A percentile compares a stretch with the other conserved stretches of the same genome.
These are phyloP conservation scores for Sanguinoderma infundibulare DNA, from an alignment of 1,284 basidiomycete species.

Conservation along the genomic window DNA sequence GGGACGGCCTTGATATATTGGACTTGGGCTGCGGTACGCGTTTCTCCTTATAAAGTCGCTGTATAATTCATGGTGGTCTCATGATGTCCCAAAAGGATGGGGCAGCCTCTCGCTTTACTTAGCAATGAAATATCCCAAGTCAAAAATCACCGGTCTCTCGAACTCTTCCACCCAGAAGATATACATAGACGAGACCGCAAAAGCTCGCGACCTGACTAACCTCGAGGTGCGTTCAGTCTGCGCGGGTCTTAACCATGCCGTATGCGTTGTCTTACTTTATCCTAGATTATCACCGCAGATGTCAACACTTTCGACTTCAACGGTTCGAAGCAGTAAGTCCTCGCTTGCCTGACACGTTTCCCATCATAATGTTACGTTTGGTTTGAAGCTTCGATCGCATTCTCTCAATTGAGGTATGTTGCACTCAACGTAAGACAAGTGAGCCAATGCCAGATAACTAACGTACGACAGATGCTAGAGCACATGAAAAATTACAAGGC, in stretches of 20 bases:
- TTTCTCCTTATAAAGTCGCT: neutral
- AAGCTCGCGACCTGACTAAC: slow-evolving; percentile 59
- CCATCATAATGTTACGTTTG: slow-evolving; percentile 14
- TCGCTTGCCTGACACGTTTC: neutral
- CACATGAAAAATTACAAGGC: slow-evolving; percentile 82
- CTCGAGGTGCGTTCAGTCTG: slow-evolving; percentile 45
- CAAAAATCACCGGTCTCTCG: slow-evolving; percentile 67
- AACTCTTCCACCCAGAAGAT: slow-evolving; percentile 77
- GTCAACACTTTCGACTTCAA: slow-evolving; percentile 71
- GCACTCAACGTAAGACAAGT: neutral
- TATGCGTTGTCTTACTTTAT: neutral
- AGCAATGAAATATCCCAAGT: slow-evolving; percentile 76
- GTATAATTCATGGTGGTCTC: neutral
- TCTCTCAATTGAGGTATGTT: slow-evolving; percentile 68
- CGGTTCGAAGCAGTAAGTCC: slow-evolving; percentile 48
- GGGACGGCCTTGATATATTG: slow-evolving; percentile 69
- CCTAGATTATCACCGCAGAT: slow-evolving; percentile 72
- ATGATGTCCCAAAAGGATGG: slow-evolving; percentile 54
- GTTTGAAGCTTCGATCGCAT: slow-evolving; percentile 73
- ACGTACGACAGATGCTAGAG: slow-evolving; percentile 70
- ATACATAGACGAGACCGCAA: slow-evolving; percentile 64
- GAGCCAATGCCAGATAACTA: neutral
- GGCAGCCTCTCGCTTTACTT: slow-evolving; percentile 74
- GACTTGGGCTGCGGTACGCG: slow-evolving; percentile 73
- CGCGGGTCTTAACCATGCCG: neutral